Base-by-base conservation (phyloP, 176 grass and related monocot genomes). In the Aechmea fasciata region DNA sequence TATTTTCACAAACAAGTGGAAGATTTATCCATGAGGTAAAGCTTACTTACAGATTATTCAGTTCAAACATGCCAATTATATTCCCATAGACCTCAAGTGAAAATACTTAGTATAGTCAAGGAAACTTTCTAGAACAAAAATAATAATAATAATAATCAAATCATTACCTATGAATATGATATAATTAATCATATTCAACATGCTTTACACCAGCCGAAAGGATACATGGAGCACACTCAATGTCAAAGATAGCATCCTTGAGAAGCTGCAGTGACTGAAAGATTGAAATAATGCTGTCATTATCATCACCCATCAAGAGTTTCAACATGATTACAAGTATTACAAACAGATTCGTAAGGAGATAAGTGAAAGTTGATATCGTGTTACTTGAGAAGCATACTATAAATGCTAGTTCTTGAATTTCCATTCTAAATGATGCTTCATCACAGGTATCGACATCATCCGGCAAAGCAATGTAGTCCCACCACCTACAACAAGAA, bases 31-130 rank as follows among this genome's bases (percentile, higher is more conserved):
- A 41, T 7, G 33, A 41, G 33, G 33, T 41, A 41, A 41, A 41
- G 33, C 68, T 67, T 51, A 89, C 94, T 90, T 81, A 99, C 89
- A 99, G 94, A 85, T 93, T 97, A 86, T 97, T 97, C 70, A 97
- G 82, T 82, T 97, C 94, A 93, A 93, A 99, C 94, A 93, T 88
- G 84, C 89, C 89, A 80, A 99, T 90, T 85, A 99, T 90, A 77
- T 91, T 80, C 26, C 89, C 89, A 82, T 93, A 99, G 47, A 88
- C 83, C 67, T 97, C 89, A 59, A 93, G 89, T 3, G 94, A 93
- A 83, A 97, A 97, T 57, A 97, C 94, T 97, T 73, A 53, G 51
- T 9, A 67, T 66, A 68, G 89, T 93, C 64, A 97, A 93, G 89
- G 73, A 25, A 70, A 79, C 49, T 70, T 57, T 50, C 15, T 48